Evolutionary conservation across 2,329 filamentous ascomycete species (phyloP), one percentile per base, ranked within the genome.

Genomic region (Sclerotinia spermophila): DNA sequence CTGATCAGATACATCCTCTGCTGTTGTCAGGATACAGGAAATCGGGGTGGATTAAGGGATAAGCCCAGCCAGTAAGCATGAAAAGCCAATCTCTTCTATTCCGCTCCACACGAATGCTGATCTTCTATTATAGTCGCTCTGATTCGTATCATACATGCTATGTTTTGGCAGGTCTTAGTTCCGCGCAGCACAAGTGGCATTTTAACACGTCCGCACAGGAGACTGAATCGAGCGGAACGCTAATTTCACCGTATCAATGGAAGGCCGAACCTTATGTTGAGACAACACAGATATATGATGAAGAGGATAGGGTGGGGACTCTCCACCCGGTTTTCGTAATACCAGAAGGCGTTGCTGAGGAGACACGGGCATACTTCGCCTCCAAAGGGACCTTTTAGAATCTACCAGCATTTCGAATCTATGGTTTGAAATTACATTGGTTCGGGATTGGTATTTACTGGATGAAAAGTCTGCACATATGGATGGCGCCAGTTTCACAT

Each of bases 91-190:
- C n/a, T 55, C 56, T 58, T 70, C 74, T 66, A 74, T 48, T 67
- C 62, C 21, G 53, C 45, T 51, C 51, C 51, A 53, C 45, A 69
- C 68, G 59, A 69, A 73, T 69, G 70, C 74, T 76, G 67, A 75
- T 61, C 40, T 42, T 67, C 67, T 42, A 51, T 55, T 76, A 44
- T 45, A 94, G 92, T 77, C 85, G 85, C 72, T 90, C 94, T 6
- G 95, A 98, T 82, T 90, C 91, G 64, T 97, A 98, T 78, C 95
- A 98, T 81, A 93, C 93, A 59, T 96, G 92, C 82, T 98, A 98
- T 82, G 93, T 94, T 42, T 86, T 98, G 30, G 90, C 91, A 33
- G 95, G 95, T 7, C 84, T 98, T 75, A 96, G 92, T 80, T 91
- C 90, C 68, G 90, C 91, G 35, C 93, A 97, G 81, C 87, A 97